Conservation (phyloP, 225 moss, liverwort and hornwort species). For the Antitrichia curtipendula region DNA sequence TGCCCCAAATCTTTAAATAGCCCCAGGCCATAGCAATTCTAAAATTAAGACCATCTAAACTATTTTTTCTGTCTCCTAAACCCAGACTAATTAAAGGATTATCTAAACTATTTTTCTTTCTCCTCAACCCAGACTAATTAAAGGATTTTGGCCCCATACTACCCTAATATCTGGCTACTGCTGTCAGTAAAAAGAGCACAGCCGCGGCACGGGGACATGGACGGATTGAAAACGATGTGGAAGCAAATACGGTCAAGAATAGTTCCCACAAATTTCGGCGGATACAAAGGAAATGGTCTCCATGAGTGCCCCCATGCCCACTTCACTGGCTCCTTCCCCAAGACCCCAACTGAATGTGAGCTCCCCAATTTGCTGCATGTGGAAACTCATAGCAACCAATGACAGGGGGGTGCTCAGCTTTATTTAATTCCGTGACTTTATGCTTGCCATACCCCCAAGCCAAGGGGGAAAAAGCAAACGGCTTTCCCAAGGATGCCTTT, state of each 20-base stretch:
- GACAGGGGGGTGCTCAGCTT: background rate
- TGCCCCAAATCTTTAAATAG: background rate
- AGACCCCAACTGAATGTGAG: background rate
- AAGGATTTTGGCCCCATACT: background rate
- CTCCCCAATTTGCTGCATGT: background rate
- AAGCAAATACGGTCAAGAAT: background rate
- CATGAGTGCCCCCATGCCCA: background rate
- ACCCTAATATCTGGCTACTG: background rate
- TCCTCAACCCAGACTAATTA: background rate
- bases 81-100: background rate
- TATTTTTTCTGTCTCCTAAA: background rate
- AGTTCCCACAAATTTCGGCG: too few relatives aligned
- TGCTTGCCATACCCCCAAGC: background rate
- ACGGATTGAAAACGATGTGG: background rate
- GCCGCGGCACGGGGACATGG: background rate
- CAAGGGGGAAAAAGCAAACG: background rate
- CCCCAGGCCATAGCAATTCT: too few relatives aligned
- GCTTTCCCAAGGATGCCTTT: background rate
- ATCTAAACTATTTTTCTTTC: background rate
- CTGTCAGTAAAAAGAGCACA: background rate
- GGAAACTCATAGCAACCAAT: background rate
- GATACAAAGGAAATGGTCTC: background rate
- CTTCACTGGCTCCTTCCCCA: background rate
- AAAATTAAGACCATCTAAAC: too few relatives aligned
- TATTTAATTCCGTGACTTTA: background rate